Evolutionary conservation across 176 grass and related monocot genomes (phyloP).

Genomic region (Thalia dealbata): DNA sequence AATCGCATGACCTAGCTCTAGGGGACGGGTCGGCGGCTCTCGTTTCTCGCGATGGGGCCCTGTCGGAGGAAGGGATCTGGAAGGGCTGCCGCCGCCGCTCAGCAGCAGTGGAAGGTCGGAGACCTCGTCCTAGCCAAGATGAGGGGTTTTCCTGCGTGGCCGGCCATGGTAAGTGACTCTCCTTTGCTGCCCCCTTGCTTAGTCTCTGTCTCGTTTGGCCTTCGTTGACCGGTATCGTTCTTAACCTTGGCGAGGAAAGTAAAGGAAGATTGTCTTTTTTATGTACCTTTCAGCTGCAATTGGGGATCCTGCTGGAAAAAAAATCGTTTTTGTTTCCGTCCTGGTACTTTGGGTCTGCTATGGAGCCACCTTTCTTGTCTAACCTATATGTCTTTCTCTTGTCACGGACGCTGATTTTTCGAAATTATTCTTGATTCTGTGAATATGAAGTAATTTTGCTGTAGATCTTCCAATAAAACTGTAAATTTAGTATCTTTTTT

Average conservation of each 20-base stretch:
- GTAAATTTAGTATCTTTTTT: no score
- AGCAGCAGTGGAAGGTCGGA: slow-evolving; percentile 85
- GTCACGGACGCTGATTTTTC: not conserved
- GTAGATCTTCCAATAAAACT: not conserved
- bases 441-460: not conserved
- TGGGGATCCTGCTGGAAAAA: not conserved
- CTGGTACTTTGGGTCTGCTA: not conserved
- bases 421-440: not conserved
- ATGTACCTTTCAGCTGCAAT: not conserved
- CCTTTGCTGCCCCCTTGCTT: not conserved
- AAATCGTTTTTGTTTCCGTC: not conserved
- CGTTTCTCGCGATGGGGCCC: slow-evolving; percentile 47
- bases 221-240: not conserved
- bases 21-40: not conserved
- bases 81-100: slow-evolving; percentile 38
- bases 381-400: not conserved
- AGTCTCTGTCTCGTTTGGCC: not conserved
- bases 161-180: slow-evolving; percentile 48
- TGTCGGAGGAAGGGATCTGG: slow-evolving; percentile 51
- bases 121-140: slow-evolving; percentile 99
- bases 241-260: not conserved
- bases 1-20: not conserved
- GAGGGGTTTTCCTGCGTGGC: slow-evolving; percentile 95
- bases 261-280: not conserved
- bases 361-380: not conserved